Conservation (phyloP, 106 monocot genomes). For the Dactylorhiza incarnata region DNA sequence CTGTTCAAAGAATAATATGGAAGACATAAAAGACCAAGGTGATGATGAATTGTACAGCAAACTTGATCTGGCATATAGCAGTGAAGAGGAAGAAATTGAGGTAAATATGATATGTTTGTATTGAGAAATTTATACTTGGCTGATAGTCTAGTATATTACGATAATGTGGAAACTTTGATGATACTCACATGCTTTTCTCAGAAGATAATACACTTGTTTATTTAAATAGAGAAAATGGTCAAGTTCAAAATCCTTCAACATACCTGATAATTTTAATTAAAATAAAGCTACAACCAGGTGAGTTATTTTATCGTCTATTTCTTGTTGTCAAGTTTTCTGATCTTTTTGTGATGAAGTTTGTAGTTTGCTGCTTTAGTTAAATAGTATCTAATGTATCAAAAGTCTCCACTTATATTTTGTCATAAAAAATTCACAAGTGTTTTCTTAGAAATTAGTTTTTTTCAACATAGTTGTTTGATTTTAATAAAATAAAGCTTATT, state of each 20-base stretch:
- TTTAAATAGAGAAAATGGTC: neutral
- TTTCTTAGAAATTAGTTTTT: too few species aligned
- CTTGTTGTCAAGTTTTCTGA: too few species aligned
- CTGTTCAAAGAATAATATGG: slow-evolving; percentile 54
- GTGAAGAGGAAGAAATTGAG: slow-evolving; percentile 78
- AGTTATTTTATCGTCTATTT: too few species aligned
- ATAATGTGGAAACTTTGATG: neutral
- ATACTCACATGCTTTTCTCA: neutral
- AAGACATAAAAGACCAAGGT: slow-evolving; percentile 50
- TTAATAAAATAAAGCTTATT: too few species aligned
- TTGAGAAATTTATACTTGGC: neutral
- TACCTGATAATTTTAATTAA: slow-evolving; percentile 1
- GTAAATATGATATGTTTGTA: slow-evolving; percentile 14
- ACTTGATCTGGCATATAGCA: slow-evolving; percentile 56
- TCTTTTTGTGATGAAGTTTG: too few species aligned
- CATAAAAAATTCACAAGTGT: too few species aligned
- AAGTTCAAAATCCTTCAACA: neutral
- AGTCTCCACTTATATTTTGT: too few species aligned
- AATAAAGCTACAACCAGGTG: neutral
- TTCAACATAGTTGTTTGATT: too few species aligned
- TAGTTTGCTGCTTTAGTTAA: too few species aligned
- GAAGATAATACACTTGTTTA: neutral
- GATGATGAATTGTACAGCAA: slow-evolving; percentile 71
- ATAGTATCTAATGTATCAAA: too few species aligned
- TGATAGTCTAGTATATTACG: neutral